Percentiles rank a stretch among this genome's conserved stretches.
Evolutionary conservation across 148 eudicot genomes (phyloP).

Genomic region (Suaeda aralocaspica): DNA sequence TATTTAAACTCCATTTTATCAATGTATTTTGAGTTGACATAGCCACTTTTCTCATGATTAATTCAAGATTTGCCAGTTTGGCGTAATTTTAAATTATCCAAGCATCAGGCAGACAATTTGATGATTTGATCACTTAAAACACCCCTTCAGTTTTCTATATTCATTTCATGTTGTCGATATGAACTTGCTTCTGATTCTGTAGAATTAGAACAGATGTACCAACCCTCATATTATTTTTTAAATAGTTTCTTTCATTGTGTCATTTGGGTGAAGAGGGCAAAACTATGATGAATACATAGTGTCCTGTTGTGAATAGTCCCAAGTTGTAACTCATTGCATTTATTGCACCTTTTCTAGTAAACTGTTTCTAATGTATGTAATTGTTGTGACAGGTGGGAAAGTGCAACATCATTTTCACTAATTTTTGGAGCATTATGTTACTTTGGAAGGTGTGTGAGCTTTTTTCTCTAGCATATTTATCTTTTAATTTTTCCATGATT

Average conservation of each 20-base stretch:
- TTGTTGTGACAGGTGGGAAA: slow-evolving; percentile 82
- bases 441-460: slow-evolving; percentile 62
- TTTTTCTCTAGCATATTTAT: not conserved
- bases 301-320: not conserved
- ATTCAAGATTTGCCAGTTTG: slow-evolving; percentile 1
- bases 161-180: not conserved
- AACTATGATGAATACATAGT: slow-evolving; percentile 2
- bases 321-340: not conserved
- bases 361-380: slow-evolving; percentile 34
- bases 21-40: not conserved
- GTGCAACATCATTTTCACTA: slow-evolving; percentile 68
- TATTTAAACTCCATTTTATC: not conserved
- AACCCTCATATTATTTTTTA: not conserved
- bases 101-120: slow-evolving; percentile 4
- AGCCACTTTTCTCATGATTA: not conserved
- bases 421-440: slow-evolving; percentile 76
- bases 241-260: not conserved
- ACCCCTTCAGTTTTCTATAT: not conserved
- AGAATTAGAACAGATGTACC: not conserved
- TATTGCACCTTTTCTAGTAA: not conserved
- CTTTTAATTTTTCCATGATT: not conserved
- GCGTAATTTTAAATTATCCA: not conserved
- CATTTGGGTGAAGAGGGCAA: not conserved
- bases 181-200: not conserved
- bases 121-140: not conserved